Conservation (phyloP, 176 grass and related monocot genomes). For the Triticum timopheevii region DNA sequence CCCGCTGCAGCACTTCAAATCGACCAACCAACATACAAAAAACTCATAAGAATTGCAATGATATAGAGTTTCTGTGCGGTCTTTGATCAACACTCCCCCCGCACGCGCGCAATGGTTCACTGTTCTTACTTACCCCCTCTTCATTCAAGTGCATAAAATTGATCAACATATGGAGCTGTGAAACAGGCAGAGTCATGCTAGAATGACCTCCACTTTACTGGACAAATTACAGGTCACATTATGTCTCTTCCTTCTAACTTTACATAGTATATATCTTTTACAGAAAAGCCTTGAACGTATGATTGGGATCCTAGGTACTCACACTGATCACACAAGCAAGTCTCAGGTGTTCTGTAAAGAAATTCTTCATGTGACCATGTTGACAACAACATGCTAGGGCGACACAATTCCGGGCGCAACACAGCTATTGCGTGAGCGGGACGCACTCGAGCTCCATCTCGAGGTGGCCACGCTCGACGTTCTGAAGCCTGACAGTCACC, state of each 20-base stretch:
- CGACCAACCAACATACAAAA: too few species aligned
- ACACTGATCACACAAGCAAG: conserved; percentile 15
- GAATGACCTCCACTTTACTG: conserved; percentile 5
- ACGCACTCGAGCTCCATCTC: conserved; percentile 96
- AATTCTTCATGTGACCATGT: conserved; percentile 10
- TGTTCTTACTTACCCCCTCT: background rate
- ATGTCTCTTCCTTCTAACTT: conserved; percentile 9
- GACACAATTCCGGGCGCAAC: background rate
- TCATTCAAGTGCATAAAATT: background rate
- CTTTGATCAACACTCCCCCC: too few species aligned
- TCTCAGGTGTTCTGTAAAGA: background rate
- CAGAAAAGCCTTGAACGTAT: background rate
- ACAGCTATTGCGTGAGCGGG: conserved; percentile 78
- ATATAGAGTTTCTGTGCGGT: too few species aligned
- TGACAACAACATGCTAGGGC: background rate
- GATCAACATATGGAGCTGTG: background rate
- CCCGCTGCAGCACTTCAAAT: too few species aligned
- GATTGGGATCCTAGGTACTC: background rate
- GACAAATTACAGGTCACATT: background rate
- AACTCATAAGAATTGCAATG: too few species aligned
- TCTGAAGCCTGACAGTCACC: conserved; percentile 74
- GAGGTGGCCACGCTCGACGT: conserved; percentile 78
- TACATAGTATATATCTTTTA: conserved; percentile 12
- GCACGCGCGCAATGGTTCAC: background rate
- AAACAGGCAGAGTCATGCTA: background rate